These are phyloP conservation scores for Coemansia sp. DNA, from an alignment of 192 early-diverging fungal genomes.

Conservation along the genomic window DNA sequence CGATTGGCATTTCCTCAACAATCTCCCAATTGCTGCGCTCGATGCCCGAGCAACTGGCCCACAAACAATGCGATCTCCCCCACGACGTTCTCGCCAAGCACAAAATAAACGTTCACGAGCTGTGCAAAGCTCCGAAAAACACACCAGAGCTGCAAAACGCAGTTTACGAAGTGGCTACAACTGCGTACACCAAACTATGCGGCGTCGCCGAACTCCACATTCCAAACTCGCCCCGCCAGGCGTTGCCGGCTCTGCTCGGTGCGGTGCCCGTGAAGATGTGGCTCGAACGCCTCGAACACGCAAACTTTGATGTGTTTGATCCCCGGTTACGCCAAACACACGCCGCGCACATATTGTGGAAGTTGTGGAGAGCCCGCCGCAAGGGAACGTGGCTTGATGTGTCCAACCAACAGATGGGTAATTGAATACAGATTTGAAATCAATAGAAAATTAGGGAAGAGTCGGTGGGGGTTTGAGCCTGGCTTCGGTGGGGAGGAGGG, in stretches of 20 bases:
- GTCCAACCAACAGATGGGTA: constrained; percentile 7
- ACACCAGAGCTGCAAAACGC: constrained; percentile 67
- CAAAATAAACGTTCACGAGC: constrained; percentile 68
- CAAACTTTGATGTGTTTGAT: constrained; percentile 83
- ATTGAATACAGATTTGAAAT: too few species aligned
- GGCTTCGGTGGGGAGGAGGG: background rate
- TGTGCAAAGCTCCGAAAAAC: constrained; percentile 59
- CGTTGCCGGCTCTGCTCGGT: constrained; percentile 69
- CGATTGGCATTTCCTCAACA: constrained; percentile 87
- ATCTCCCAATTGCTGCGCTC: constrained; percentile 73
- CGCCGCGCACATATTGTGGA: constrained; percentile 32
- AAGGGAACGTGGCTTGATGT: constrained; percentile 35
- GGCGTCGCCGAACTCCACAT: constrained; percentile 64
- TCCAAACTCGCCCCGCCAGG: constrained; percentile 57
- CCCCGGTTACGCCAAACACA: constrained; percentile 57
- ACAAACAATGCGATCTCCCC: constrained; percentile 71
- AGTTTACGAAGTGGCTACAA: constrained; percentile 83
- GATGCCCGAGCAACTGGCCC: constrained; percentile 65
- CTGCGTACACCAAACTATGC: constrained; percentile 71
- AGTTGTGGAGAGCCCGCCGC: constrained; percentile 38
- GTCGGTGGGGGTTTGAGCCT: too few species aligned
- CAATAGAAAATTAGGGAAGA: too few species aligned
- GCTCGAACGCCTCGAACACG: constrained; percentile 70
- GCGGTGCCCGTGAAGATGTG: constrained; percentile 71
- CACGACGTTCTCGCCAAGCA: constrained; percentile 77